Base-by-base conservation (phyloP, 768 basidiomycete genomes). In the Leucocoprinus birnbaumii region DNA sequence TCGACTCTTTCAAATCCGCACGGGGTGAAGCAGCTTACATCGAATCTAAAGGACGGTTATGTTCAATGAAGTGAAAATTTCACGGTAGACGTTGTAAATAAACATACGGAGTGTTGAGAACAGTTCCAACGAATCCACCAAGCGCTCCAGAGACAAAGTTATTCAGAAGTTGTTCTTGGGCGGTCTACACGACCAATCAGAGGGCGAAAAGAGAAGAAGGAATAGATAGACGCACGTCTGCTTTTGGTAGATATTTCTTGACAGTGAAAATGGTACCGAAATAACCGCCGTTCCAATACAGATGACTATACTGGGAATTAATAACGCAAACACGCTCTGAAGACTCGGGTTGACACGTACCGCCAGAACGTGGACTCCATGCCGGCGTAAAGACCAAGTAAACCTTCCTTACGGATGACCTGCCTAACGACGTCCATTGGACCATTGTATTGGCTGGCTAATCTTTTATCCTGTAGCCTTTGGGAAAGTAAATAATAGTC, bases 351-450 rank as follows among this genome's bases (percentile, higher is more conserved):
- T 5, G 13, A 38, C 16, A 38, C 73, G 34, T 53, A 91, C 91
- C 95, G 83, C 96, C 96, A 98, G 74, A 98, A 96, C 2, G 96
- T 98, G 11, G 93, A 83, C 67, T 98, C 97, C 89, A 98, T 95
- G 34, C 97, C 95, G 21, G 84, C 84, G 65, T 98, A 98, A 22
- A 98, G 71, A 18, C 93, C 95, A 0, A 98, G 71, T 3, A 89
- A 48, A 25, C 96, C 96, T 31, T 92, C 86, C 56, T 86, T 87
- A 62, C 68, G 78, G 46, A 97, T 68, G 25, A 94, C 77, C 61
- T 91, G 85, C 60, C 80, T 86, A 16, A 99, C 80, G 14, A 96
- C 96, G 57, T 96, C 95, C 67, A 94, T 80, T 0, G 97, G 95
- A 2, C 97, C 96, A 22, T 85, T 84, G 73, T 86, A 98, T 1